phyloP scores from a whole-genome alignment of 1,284 basidiomycete species.

The Ceratobasidium sp. region DNA sequence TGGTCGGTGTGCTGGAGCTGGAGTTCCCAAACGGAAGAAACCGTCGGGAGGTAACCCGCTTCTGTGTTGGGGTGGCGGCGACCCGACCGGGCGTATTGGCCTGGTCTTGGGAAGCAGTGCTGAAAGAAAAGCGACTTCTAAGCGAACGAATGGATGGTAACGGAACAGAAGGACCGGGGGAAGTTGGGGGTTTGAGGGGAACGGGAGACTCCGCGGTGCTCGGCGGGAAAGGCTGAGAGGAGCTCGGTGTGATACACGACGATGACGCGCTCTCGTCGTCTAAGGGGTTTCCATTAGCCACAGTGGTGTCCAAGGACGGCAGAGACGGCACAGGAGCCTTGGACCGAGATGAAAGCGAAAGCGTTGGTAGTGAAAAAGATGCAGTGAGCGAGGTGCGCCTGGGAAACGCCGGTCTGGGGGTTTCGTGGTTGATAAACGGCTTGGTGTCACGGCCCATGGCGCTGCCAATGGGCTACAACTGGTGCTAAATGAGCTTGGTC shows the following conservation, averaged over 20 bases:
- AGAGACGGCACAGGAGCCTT: constrained; percentile 26
- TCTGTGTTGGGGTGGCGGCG: constrained; percentile 9
- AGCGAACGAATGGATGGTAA: constrained; percentile 43
- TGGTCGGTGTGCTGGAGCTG: neutral
- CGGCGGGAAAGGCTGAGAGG: constrained; percentile 12
- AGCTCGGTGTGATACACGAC: constrained; percentile 13
- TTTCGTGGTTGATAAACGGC: constrained; percentile 8
- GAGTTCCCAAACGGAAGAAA: constrained; percentile 42
- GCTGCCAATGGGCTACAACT: neutral
- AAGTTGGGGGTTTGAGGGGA: constrained; percentile 24
- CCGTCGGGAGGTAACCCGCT: constrained; percentile 28
- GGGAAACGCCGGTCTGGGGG: constrained; percentile 18
- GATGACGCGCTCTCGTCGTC: constrained; percentile 8
- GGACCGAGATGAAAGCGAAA: constrained; percentile 35
- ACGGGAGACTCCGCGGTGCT: neutral
- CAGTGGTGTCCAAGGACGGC: constrained; percentile 15
- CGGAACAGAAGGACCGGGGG: constrained; percentile 34
- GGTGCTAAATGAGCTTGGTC: neutral
- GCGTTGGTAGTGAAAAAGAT: constrained; percentile 34
- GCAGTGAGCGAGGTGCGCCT: constrained; percentile 24
- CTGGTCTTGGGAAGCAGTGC: constrained; percentile 9
- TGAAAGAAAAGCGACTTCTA: constrained; percentile 36
- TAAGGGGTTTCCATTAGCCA: neutral
- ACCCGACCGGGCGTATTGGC: neutral
- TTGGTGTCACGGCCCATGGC: constrained; percentile 34